Base-by-base conservation (phyloP, 108 stramenopile species). In the Skeletonema potamos region DNA sequence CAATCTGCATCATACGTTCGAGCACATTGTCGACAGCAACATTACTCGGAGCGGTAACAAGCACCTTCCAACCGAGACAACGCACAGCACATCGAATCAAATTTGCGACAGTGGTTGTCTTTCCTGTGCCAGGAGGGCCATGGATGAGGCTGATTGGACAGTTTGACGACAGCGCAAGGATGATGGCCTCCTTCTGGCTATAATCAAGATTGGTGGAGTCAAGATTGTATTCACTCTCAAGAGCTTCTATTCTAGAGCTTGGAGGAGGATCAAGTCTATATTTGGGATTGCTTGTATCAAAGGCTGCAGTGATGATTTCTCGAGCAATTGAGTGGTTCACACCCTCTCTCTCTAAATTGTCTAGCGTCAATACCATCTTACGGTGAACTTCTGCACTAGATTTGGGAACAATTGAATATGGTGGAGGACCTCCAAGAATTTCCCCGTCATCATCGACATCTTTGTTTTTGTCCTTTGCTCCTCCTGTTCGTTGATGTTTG, bases 11-110 rank as follows among this genome's bases (percentile, higher is more conserved):
- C 12, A 99, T 79, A 3, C 96, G 86, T 71, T 97, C 92, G 44
- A 98, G 70, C 7, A 99, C 75, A 74, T 98, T 98, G 73, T 99
- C 99, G 4, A 99, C 98, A 6, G 98, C 98, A 27, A 99, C 96
- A 86, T 99, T 99, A 62, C 95, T 96, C n/a, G 98, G 98, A 48
- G 98, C 98, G 20, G 95, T 89, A 6, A 98, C 97, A 41, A 99
- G 84, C 1, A 99, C 93, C 70, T 86, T 85, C 79, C 85, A 81
- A 9, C 79, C 66, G 48, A 84, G 82, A 6, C 64, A 44, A 32
- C 82, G 76, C 3, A 96, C 95, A 24, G 91, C 92, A 64, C 95
- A 95, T 13, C 82, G 83, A 67, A 98, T 93, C 44, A 98, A 72
- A 70, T 97, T 96, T 6, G 94, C 92, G 12, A 96, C 82, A 24